These are phyloP conservation scores for Hymenoscyphus repandus DNA, from an alignment of 2,329 filamentous ascomycete species.

Conservation along the genomic window DNA sequence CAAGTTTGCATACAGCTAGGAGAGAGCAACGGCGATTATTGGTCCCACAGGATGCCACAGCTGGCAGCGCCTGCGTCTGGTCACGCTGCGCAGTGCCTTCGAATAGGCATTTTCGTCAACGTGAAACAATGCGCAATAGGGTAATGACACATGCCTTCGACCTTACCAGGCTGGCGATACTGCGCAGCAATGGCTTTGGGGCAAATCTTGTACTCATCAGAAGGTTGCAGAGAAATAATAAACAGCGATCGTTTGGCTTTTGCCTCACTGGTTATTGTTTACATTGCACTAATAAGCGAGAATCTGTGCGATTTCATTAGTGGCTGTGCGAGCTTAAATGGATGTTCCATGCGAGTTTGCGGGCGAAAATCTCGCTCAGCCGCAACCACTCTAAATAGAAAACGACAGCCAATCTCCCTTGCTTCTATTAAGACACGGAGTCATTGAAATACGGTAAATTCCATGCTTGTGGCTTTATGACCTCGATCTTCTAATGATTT, in stretches of 20 bases:
- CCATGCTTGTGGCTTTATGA: neutral
- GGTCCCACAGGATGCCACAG: neutral
- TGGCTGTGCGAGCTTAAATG: neutral
- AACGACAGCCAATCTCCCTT: slow-evolving; percentile 1
- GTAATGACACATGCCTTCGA: neutral
- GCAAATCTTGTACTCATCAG: neutral
- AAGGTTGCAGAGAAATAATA: neutral
- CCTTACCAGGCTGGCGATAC: neutral
- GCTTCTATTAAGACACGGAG: neutral
- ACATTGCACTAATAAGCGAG: neutral
- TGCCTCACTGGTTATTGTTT: neutral
- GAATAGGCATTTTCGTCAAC: neutral
- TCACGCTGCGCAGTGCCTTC: too few species aligned
- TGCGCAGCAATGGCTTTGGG: too few species aligned
- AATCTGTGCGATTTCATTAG: neutral
- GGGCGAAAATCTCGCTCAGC: neutral
- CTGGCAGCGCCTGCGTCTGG: neutral
- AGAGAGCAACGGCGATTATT: neutral
- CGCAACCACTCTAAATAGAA: slow-evolving; percentile 4
- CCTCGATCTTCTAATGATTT: too few species aligned
- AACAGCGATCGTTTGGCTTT: neutral
- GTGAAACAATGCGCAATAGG: too few species aligned
- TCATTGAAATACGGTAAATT: neutral
- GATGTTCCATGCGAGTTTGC: neutral
- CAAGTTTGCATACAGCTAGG: too few species aligned